Evolutionary conservation across 345 rosid genomes (phyloP).

Genomic region (Syzygium jambos): DNA sequence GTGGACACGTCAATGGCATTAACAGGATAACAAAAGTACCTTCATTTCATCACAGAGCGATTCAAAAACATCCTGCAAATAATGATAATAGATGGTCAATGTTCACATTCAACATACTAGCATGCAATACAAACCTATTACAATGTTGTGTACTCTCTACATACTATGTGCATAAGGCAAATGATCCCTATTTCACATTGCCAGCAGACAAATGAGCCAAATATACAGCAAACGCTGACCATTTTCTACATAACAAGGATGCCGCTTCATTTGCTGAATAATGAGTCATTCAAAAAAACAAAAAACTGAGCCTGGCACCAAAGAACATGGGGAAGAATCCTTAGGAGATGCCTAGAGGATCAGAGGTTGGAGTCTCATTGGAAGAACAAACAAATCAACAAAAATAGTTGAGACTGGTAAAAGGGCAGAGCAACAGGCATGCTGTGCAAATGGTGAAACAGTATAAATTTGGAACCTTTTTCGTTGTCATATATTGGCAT

Average conservation of each 20-base stretch:
- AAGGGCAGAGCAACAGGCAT: background rate
- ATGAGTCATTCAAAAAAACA: background rate
- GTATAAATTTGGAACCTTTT: background rate
- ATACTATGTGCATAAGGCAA: background rate
- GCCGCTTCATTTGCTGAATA: background rate
- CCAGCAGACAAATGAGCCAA: background rate
- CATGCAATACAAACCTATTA: background rate
- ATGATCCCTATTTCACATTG: background rate
- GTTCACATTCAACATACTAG: background rate
- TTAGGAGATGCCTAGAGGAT: background rate
- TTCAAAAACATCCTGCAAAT: slow-evolving; percentile 7
- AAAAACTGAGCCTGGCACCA: background rate
- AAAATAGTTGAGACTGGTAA: background rate
- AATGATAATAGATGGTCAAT: background rate
- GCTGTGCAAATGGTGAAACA: background rate
- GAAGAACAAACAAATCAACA: background rate
- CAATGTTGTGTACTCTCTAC: background rate
- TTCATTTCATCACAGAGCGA: slow-evolving; percentile 5
- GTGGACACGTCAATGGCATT: background rate
- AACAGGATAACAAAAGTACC: background rate
- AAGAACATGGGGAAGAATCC: background rate
- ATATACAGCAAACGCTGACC: background rate
- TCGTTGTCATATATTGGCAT: background rate
- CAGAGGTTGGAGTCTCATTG: background rate
- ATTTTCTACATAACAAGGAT: background rate